Evolutionary conservation across 1,284 basidiomycete genomes (phyloP).

Genomic region (Tranzscheliella williamsii): DNA sequence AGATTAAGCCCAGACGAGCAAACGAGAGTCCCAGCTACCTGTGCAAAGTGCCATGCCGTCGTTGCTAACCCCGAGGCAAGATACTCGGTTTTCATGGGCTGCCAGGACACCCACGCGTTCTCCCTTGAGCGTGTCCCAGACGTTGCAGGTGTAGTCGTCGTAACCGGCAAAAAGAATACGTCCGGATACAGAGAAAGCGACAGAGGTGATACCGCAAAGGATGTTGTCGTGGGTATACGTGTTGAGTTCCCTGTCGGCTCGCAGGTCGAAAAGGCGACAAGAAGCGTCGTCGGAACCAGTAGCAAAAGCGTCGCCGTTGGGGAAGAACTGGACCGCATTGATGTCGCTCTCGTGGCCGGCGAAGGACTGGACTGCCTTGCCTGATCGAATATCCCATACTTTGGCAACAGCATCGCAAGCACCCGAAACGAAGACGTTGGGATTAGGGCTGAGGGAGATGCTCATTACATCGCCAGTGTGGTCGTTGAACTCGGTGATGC

Average conservation of each 20-base stretch:
- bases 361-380: conserved; percentile 96
- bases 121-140: conserved; percentile 98
- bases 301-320: conserved; percentile 96
- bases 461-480: conserved; percentile 98
- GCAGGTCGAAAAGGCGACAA: conserved; percentile 94
- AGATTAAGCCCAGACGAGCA: conserved; percentile 62
- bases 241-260: conserved; percentile 94
- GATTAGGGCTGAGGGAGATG: conserved; percentile 87
- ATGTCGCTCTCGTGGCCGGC: conserved; percentile 98
- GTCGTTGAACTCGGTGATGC: conserved; percentile 95
- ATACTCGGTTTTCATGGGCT: conserved; percentile 96
- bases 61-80: conserved; percentile 89
- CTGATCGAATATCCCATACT: conserved; percentile 96
- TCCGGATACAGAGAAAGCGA: conserved; percentile 95
- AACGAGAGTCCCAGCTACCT: conserved; percentile 97
- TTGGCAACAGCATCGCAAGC: conserved; percentile 98
- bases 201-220: conserved; percentile 95
- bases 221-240: conserved; percentile 98
- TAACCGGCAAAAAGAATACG: conserved; percentile 97
- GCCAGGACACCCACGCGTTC: conserved; percentile 95
- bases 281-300: conserved; percentile 99
- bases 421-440: conserved; percentile 95
- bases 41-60: conserved; percentile 98
- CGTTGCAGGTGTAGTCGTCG: conserved; percentile 99
- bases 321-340: conserved; percentile 99